Evolutionary conservation across 495 filamentous ascomycete species (phyloP), one percentile per base, ranked within the genome.

Genomic region (Stereocaulon alpinum): DNA sequence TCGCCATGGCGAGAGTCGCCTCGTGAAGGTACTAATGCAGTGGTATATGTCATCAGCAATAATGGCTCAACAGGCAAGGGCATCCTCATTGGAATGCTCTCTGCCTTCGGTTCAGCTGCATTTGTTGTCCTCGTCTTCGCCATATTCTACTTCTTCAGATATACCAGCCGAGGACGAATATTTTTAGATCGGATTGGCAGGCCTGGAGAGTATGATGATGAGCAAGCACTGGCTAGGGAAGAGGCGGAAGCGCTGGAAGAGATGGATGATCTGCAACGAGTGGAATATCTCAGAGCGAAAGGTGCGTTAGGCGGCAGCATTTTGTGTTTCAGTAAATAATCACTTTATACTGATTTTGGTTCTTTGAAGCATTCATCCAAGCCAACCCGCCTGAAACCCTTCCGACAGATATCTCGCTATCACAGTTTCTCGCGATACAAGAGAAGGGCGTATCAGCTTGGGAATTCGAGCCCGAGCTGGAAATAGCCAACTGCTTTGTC

Each of bases 401-500:
- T 61, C 89, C 91, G 66, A 98, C 93, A 61, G 93, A 98, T 66
- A 98, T 98, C 60, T 96, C 93, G 30, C 73, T 98, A 60, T 96
- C 94, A 43, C 93, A 98, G 70, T 97, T 95, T 67, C 78, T 98
- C 49, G 93, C 94, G 30, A 98, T 98, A 63, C 93, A 98, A 74
- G 93, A 98, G 71, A 98, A 98, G 71, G 93, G 93, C 52, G 93
- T 98, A 22, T 94, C 92, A 7, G 93, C 93, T 10, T 98, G 93
- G 93, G 93, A 97, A 70, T 98, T 98, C 62, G 92, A 96, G 69
- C 92, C 93, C 3, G 93, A 98, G 71, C 74, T 98, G 40, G 93
- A 98, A 71, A 96, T 98, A 64, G 93, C 93, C 56, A 98, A 98
- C 72, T 97, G 94, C 70, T 98, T 98, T 69, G 93, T 98, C 48